Base-by-base conservation (phyloP, 306 rosid species). In the Castanospermum australe region DNA sequence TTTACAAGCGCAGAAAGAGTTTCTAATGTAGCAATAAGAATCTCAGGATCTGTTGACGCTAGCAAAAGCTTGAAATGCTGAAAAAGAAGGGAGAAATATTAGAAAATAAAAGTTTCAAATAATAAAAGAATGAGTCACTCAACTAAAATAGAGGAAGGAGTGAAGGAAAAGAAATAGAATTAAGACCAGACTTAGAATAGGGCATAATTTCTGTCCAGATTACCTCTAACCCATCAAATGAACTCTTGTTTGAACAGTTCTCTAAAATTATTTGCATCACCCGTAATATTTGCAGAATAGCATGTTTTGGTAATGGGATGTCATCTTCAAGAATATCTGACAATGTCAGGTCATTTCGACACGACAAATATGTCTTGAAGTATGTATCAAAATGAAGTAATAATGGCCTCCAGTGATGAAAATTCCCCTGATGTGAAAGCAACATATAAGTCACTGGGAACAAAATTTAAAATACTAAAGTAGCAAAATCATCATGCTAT, bases 211-310 rank as follows among this genome's bases (percentile, higher is more conserved):
- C 45, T 71, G 50, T 30, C 71, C 41, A 65, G 35, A 81, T 56
- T 86, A 94, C 99, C 97, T 94, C 99, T 86, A 94, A 86, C 82
- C 99, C 99, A 87, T 92, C 97, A 66, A 94, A 87, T 14, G 97
- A 86, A 83, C 93, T 87, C 89, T 91, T 94, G 92, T 94, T 94
- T 72, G 90, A 92, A 79, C 97, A 94, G 75, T 92, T 94, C 86
- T 94, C 99, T 65, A 91, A 87, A 75, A 94, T 87, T 78, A 86
- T 88, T 83, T 92, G 99, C 95, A 92, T 92, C 86, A 91, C 99
- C 82, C 97, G 88, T 86, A 94, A 75, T 87, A 94, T 92, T 82
- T 94, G 97, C 67, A 92, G 88, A 79, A 94, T 88, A 47, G 95
- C 93, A 63, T 92, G 88, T 74, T 92, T 94, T 42, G 99, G 99